Evolutionary conservation across 2,329 filamentous ascomycete genomes (phyloP), one percentile per base, ranked within the genome.

Genomic region (Talaromyces rugulosus): DNA sequence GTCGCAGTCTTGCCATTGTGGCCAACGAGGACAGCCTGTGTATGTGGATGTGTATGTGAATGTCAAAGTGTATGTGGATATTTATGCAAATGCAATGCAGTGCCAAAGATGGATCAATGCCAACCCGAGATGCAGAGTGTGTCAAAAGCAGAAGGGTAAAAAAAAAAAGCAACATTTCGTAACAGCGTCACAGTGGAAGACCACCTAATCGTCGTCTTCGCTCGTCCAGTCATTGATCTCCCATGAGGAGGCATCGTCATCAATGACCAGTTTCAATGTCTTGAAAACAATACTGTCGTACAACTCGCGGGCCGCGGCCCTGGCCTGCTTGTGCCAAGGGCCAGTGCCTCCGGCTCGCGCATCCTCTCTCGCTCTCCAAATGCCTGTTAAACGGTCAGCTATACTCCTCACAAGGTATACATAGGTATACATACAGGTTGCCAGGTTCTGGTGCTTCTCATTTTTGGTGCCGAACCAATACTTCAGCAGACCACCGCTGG

Each of bases 391-490:
- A 59, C 36, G 42, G 18, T 62, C 44, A 59, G 65, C 86, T 42
- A 58, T 64, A 30, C 14, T 53, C 34, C 18, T 23, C 23, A 23
- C 14, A n/a, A 30, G 27, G 14, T 16, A 31, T 30, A 9, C 27
- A 53, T 16, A 30, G 14, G 9, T 53, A 36, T 54, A 77, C 81
- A 72, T 71, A 87, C 87, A 92, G 56, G 92, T 96, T 51, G 93
- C 93, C 69, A 97, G 76, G 77, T 96, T 96, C 70, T 86, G 82
- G 64, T 89, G 83, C 58, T 89, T 81, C 51, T 74, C 78, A 77
- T 96, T 87, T 23, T 89, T 88, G 36, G 79, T 81, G 2, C 92
- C 91, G 74, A 96, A 96, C 92, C 93, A 96, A 76, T 97, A 96
- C 85, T 96, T 96, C 71, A 96, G 77, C 71, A 97, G 84, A 0